Evolutionary conservation across 805 yeast species (phyloP).

Genomic region (Cyberlindnera japonica): DNA sequence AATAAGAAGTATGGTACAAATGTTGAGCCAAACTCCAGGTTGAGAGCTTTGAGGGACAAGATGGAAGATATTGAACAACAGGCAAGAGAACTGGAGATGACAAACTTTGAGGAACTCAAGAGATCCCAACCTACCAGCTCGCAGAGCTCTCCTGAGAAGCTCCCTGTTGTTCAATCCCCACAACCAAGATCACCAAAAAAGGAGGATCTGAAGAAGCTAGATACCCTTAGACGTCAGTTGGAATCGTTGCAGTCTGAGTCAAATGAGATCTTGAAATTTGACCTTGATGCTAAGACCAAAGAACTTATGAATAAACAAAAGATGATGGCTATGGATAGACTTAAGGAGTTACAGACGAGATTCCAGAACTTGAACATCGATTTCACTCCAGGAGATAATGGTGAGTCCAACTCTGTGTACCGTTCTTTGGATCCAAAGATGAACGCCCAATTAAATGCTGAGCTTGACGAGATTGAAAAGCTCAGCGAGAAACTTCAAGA

Average conservation of each 20-base stretch:
- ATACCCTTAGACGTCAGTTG: conserved; percentile 51
- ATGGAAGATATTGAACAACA: conserved; percentile 83
- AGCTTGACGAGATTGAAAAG: conserved; percentile 33
- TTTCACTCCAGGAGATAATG: conserved; percentile 31
- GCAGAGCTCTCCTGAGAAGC: conserved; percentile 28
- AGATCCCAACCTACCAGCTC: conserved; percentile 20
- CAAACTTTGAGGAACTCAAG: conserved; percentile 61
- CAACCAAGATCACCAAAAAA: conserved; percentile 35
- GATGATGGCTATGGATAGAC: conserved; percentile 63
- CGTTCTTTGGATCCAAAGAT: conserved; percentile 34
- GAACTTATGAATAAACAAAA: conserved; percentile 50
- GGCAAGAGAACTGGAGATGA: conserved; percentile 83
- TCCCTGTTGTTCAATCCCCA: conserved; percentile 1
- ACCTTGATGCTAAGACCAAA: conserved; percentile 37
- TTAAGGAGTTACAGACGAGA: conserved; percentile 62
- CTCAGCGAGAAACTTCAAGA: conserved; percentile 23
- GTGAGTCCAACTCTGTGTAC: conserved; percentile 15
- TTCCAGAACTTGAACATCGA: conserved; percentile 64
- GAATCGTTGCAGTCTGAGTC: conserved; percentile 67
- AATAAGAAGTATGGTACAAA: conserved; percentile 45
- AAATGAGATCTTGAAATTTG: conserved; percentile 69
- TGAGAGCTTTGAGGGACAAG: conserved; percentile 70
- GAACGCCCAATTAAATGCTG: conserved; percentile 38
- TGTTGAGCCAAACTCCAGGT: conserved; percentile 72
- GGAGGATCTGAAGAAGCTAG: conserved; percentile 55